Evolutionary conservation across 1,284 basidiomycete genomes (phyloP).

Genomic region (Ganoderma leucocontextum): DNA sequence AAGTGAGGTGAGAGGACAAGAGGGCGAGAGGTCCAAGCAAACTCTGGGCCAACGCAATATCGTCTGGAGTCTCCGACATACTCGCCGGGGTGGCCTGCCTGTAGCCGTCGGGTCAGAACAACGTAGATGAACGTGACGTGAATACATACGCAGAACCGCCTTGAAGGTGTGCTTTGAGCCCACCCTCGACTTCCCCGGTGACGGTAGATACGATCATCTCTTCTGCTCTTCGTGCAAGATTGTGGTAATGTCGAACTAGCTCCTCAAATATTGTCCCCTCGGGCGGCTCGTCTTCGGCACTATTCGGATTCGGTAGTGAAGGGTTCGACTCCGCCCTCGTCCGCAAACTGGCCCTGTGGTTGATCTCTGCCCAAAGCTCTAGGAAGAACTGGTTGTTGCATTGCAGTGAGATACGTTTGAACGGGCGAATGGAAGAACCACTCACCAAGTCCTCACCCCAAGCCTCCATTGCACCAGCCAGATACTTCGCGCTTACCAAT

Average conservation of each 20-base stretch:
- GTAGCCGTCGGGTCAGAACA: neutral
- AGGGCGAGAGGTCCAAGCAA: conserved; percentile 77
- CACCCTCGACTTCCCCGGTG: conserved; percentile 78
- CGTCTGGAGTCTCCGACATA: conserved; percentile 39
- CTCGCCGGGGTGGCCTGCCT: conserved; percentile 38
- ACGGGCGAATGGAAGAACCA: neutral
- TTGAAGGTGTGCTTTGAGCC: conserved; percentile 69
- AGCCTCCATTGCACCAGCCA: conserved; percentile 68
- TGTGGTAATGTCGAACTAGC: conserved; percentile 68
- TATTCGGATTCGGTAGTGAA: conserved; percentile 57
- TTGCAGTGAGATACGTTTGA: neutral
- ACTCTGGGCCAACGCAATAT: conserved; percentile 67
- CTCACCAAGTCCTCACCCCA: conserved; percentile 90
- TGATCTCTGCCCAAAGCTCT: conserved; percentile 85
- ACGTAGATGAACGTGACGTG: neutral
- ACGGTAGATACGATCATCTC: conserved; percentile 87
- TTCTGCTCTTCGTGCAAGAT: conserved; percentile 76
- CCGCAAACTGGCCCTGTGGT: conserved; percentile 62
- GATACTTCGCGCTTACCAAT: conserved; percentile 77
- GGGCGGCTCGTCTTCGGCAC: conserved; percentile 47
- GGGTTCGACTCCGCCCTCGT: conserved; percentile 55
- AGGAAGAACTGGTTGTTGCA: conserved; percentile 77
- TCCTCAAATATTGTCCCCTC: conserved; percentile 81
- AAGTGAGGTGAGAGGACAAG: conserved; percentile 75
- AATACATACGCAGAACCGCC: conserved; percentile 32